Evolutionary conservation across 495 filamentous ascomycete species (phyloP), one percentile per base, ranked within the genome.

Genomic region (Peziza echinospora): DNA sequence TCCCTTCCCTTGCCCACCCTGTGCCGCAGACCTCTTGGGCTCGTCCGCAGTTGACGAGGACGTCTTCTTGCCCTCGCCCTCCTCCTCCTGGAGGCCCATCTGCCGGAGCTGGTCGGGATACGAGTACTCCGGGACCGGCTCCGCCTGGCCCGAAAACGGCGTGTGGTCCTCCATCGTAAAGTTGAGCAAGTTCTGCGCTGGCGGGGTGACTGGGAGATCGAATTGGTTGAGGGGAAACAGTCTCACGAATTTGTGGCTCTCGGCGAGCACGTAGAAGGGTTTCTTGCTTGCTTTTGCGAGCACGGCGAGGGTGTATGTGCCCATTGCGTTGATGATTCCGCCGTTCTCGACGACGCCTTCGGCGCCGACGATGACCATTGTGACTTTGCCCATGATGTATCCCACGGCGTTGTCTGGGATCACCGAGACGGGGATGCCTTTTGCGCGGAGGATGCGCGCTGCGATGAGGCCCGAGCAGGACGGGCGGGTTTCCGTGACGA

Each of bases 271-370:
- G 57, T 85, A 92, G 59, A 96, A 82, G 0, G 80, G 79, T 57
- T 83, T 84, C 5, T 73, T 71, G 48, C 77, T 73, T 3, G 73
- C 71, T 51, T 82, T 84, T 37, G 84, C 82, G 42, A 93, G 66
- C 42, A 82, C 63, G 0, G 83, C 85, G 44, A 96, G 75, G 64
- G 94, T 89, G 51, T 81, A 84, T 5, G 89, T 94, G 21, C 89
- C 89, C 68, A 96, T 71, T 42, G 58, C 48, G 24, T 60, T 84
- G 50, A 97, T 82, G 47, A 94, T 77, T 22, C 87, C 86, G 16
- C 89, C 89, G 60, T 94, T 91, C 54, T 91, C 82, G 34, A 89
- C 82, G 17, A 94, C 83, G 41, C 81, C 84, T 53, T 97, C 89
- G n/a, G 85, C 83, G 43, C 89, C 89, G 11, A 91, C 82, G 43